Evolutionary conservation across 768 basidiomycete species (phyloP), one percentile per base, ranked within the genome.

Genomic region (Naganishia onofrii): DNA sequence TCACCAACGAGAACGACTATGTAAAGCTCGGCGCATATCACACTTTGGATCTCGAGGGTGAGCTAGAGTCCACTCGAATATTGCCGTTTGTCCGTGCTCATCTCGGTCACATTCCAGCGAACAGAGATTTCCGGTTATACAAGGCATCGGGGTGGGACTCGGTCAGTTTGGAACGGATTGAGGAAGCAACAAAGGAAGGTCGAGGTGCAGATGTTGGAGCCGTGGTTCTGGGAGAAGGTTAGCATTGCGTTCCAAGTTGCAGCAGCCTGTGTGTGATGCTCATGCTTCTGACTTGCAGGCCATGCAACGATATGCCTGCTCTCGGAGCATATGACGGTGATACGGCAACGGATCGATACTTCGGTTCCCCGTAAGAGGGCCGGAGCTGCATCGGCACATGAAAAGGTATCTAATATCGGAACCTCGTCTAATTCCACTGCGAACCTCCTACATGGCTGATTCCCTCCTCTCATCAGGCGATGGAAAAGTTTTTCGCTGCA

Each of bases 181-280:
- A 90, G 64, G 96, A 98, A 72, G 87, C 93, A 26, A 93, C 92
- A 67, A 84, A 91, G 46, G 93, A 93, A n/a, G 96, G 95, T 29
- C 84, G 90, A 74, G 95, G 96, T 0, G 96, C 96, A 5, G 96
- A 99, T 76, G 89, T 99, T 4, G 96, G 91, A 17, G 96, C 96
- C 0, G 85, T 99, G 28, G 92, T 99, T 4, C 92, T 91, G 73
- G 95, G 96, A 38, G 96, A 99, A 84, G 96, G 86, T 86, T 60
- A 69, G 80, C 70, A 3, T 21, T 12, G 17, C 55, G 51, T 54
- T 34, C 19, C 17, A 21, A 1, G 34, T 26, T 10, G 26, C 66
- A 54, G 1, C 23, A 8, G 9, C 13, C 7, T 42, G 34, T 21
- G 32, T 34, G 28, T 64, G 15, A 5, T 1, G 15, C 28, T 66